These are phyloP conservation scores for Taphrina flavorubra DNA, from an alignment of 1,139 yeast species.

Conservation along the genomic window DNA sequence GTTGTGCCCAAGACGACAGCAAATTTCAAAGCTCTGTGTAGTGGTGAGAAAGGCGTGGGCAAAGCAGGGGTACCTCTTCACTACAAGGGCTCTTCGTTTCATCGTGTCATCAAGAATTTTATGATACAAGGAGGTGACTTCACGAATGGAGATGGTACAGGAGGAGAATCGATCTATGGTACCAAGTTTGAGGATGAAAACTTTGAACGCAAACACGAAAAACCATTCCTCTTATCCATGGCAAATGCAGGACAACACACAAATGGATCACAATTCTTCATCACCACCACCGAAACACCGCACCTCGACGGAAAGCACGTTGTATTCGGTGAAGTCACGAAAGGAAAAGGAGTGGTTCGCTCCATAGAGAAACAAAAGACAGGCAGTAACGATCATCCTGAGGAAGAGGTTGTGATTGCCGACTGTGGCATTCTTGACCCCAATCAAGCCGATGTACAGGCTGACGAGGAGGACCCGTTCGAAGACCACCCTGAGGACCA, in stretches of 20 bases:
- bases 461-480: conserved; percentile 79
- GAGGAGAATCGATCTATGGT: conserved; percentile 98
- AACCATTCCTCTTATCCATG: conserved; percentile 81
- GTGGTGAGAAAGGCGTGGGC: conserved; percentile 84
- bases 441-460: conserved; percentile 55
- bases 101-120: conserved; percentile 82
- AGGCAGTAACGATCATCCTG: conserved; percentile 63
- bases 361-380: conserved; percentile 61
- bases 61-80: conserved; percentile 59
- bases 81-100: conserved; percentile 84
- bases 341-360: conserved; percentile 83
- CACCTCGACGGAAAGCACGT: conserved; percentile 90
- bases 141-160: conserved; percentile 86
- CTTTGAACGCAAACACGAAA: conserved; percentile 76
- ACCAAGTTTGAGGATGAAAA: conserved; percentile 94
- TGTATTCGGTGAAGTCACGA: conserved; percentile 86
- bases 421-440: conserved; percentile 76
- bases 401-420: conserved; percentile 66
- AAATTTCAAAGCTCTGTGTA: conserved; percentile 86
- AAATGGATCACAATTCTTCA: conserved; percentile 93
- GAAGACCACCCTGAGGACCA: conserved; percentile 81
- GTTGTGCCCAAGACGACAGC: conserved; percentile 89
- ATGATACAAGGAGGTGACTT: conserved; percentile 99
- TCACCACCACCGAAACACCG: conserved; percentile 73
- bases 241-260: conserved; percentile 94